These are phyloP conservation scores for Botrytis byssoidea DNA, from an alignment of 2,329 filamentous ascomycete genomes.

Conservation along the genomic window DNA sequence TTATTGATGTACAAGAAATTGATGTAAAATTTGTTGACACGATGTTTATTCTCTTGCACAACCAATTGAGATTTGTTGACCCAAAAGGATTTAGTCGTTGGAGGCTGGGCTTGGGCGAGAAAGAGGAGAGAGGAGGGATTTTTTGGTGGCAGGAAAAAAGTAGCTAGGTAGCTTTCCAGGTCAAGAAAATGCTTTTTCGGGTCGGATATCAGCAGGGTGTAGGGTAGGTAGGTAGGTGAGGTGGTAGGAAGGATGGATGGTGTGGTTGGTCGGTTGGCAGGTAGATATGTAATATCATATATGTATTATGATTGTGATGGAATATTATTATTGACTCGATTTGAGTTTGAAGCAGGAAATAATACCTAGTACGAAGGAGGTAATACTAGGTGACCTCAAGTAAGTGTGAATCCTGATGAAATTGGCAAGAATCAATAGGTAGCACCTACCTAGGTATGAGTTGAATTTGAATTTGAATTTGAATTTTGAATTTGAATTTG, in stretches of 20 bases:
- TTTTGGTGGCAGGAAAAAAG: conserved; percentile 11
- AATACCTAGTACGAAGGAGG: background rate
- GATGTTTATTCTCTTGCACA: conserved; percentile 5
- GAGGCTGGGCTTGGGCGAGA: background rate
- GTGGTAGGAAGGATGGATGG: background rate
- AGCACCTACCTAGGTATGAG: too few species aligned
- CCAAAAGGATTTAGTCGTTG: conserved; percentile 3
- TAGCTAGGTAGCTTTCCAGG: background rate
- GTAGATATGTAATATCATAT: background rate
- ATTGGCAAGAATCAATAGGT: background rate
- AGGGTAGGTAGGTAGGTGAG: background rate
- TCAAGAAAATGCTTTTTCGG: background rate
- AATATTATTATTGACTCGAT: background rate
- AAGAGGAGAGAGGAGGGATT: background rate
- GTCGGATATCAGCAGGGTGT: conserved; percentile 3
- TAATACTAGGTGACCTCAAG: background rate
- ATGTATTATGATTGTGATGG: background rate
- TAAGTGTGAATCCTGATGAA: background rate
- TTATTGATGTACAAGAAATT: background rate
- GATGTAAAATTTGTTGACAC: conserved; percentile 3
- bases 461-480: background rate
- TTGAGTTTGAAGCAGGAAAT: background rate
- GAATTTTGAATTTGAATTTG: background rate
- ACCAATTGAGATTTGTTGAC: background rate
- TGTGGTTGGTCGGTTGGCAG: background rate